Conservation (phyloP, 2,329 filamentous ascomycete genomes). For the Lojkania enalia region DNA sequence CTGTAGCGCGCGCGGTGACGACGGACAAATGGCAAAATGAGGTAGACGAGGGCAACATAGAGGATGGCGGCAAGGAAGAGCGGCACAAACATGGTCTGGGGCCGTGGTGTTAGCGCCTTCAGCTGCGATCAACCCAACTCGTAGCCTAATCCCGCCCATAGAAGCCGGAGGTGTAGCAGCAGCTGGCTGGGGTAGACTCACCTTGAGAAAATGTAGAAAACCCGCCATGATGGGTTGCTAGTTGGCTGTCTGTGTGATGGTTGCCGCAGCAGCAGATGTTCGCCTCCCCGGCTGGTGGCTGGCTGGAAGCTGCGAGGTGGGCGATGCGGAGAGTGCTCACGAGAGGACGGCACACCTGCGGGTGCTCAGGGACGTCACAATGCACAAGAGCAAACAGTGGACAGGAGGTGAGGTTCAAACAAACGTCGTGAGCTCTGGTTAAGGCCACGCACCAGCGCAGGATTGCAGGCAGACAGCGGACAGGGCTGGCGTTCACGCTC, state of each 20-base stretch:
- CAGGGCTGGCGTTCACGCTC: conserved; percentile 5
- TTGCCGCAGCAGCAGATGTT: background rate
- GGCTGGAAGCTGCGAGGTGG: background rate
- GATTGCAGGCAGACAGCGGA: background rate
- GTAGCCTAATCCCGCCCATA: too few species aligned
- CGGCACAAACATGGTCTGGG: conserved; percentile 51
- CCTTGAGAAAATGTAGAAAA: conserved; percentile 41
- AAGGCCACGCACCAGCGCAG: background rate
- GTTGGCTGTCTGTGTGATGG: background rate
- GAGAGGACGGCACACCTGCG: conserved; percentile 4
- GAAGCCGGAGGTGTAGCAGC: too few species aligned
- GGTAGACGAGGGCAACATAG: conserved; percentile 47
- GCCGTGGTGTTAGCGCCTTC: background rate
- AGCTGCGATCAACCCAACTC: too few species aligned
- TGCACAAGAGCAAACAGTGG: background rate
- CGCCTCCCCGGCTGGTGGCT: background rate
- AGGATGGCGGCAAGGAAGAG: conserved; percentile 48
- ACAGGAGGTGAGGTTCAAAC: conserved; percentile 17
- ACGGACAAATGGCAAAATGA: conserved; percentile 50
- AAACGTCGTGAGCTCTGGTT: conserved; percentile 7
- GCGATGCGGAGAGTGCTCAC: too few species aligned
- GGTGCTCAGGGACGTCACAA: background rate
- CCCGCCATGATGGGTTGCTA: conserved; percentile 35
- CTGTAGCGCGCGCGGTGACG: conserved; percentile 50
- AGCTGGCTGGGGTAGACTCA: conserved; percentile 9